phyloP scores from a whole-genome alignment of 495 filamentous ascomycete species.

The Opeltia flavorubescens region DNA sequence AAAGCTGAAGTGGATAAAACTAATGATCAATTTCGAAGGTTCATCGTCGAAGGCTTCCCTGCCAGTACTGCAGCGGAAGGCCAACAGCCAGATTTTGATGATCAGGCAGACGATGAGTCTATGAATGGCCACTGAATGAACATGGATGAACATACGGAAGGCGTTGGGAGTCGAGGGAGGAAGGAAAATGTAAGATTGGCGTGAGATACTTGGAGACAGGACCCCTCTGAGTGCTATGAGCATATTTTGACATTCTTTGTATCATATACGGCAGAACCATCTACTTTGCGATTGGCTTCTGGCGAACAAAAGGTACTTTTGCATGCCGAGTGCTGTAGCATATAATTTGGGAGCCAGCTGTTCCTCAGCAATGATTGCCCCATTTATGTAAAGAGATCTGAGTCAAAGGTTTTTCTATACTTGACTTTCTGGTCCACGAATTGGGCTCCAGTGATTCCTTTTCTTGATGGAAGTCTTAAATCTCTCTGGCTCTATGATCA shows the following conservation, averaged over 20 bases:
- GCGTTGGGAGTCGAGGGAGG: too few relatives aligned
- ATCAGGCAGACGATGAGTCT: not conserved
- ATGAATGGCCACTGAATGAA: not conserved
- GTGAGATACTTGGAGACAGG: not conserved
- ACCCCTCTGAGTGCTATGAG: not conserved
- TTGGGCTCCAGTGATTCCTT: too few relatives aligned
- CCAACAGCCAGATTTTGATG: not conserved
- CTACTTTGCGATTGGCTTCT: not conserved
- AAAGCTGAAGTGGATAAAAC: slow-evolving; percentile 9
- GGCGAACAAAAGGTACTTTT: not conserved
- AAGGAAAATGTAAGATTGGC: not conserved
- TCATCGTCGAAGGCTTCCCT: not conserved
- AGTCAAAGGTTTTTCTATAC: too few relatives aligned
- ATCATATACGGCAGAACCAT: not conserved
- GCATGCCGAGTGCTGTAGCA: too few relatives aligned
- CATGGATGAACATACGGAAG: not conserved
- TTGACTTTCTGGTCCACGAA: too few relatives aligned
- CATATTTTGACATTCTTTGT: too few relatives aligned
- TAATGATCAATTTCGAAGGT: slow-evolving; percentile 3
- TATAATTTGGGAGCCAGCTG: too few relatives aligned
- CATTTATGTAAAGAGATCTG: too few relatives aligned
- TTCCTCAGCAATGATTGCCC: too few relatives aligned
- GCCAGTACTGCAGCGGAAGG: not conserved
- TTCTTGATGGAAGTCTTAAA: too few relatives aligned
- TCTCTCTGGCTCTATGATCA: too few relatives aligned